phyloP scores from a whole-genome alignment of 2,329 filamentous ascomycete species.

The Fusarium sp. region DNA sequence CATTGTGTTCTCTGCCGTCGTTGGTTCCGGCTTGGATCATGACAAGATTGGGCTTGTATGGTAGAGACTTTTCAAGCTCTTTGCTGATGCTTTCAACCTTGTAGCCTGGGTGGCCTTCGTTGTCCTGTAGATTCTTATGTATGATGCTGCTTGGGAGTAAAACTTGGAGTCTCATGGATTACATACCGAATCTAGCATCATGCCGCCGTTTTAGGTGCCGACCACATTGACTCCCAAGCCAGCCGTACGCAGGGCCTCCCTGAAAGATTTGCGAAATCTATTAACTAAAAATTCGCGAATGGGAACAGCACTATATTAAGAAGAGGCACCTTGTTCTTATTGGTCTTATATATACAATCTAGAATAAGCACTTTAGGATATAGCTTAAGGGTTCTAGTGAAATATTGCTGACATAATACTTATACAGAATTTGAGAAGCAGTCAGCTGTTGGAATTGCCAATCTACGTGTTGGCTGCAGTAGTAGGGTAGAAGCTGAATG shows the following conservation, averaged over 20 bases:
- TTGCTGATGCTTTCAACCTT: neutral
- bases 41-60: slow-evolving; percentile 38
- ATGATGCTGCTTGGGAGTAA: neutral
- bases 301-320: too few species aligned
- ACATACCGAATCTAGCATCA: slow-evolving; percentile 41
- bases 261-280: slow-evolving; percentile 42
- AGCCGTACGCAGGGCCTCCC: slow-evolving; percentile 35
- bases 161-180: too few species aligned
- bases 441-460: too few species aligned
- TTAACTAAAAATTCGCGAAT: too few species aligned
- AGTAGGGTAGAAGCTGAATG: too few species aligned
- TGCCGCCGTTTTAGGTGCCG: slow-evolving; percentile 3
- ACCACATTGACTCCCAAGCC: slow-evolving; percentile 4
- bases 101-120: slow-evolving; percentile 2
- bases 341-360: too few species aligned
- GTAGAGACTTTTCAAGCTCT: neutral
- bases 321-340: too few species aligned
- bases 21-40: slow-evolving; percentile 46
- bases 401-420: too few species aligned
- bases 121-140: neutral
- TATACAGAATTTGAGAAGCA: too few species aligned
- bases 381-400: too few species aligned
- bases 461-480: too few species aligned
- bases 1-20: slow-evolving; percentile 21
- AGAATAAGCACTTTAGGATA: too few species aligned